phyloP scores from a whole-genome alignment of 345 rosid species.

The Trapa incisa region DNA sequence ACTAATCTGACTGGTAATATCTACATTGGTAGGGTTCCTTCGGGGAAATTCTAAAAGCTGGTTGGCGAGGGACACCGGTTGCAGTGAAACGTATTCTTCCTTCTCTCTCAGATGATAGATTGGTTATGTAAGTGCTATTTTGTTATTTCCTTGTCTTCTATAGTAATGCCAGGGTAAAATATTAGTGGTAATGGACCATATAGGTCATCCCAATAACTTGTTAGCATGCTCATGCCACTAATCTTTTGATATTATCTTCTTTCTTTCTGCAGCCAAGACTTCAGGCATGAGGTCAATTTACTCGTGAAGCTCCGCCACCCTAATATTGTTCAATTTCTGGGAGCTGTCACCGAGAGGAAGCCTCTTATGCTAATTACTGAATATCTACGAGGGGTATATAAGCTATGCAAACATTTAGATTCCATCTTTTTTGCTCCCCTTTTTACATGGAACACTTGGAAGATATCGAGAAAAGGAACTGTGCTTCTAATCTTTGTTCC shows the following conservation, averaged over 20 bases:
- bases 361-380: conserved; percentile 98
- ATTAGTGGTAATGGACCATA: not conserved
- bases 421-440: conserved; percentile 1
- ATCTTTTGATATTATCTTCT: conserved; percentile 5
- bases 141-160: not conserved
- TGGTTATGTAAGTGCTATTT: conserved; percentile 70
- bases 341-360: conserved; percentile 98
- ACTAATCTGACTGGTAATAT: not conserved
- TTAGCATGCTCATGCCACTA: not conserved
- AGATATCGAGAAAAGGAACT: not conserved
- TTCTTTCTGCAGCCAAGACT: conserved; percentile 72
- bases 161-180: not conserved
- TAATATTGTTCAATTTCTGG: conserved; percentile 88
- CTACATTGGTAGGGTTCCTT: conserved; percentile 64
- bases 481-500: not conserved
- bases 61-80: conserved; percentile 98
- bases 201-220: not conserved
- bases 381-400: conserved; percentile 79
- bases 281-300: conserved; percentile 95
- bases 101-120: conserved; percentile 93
- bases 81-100: conserved; percentile 97
- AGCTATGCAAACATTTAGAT: conserved; percentile 5
- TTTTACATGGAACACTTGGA: not conserved
- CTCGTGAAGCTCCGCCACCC: conserved; percentile 99
- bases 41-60: conserved; percentile 91